phyloP scores from a whole-genome alignment of 495 filamentous ascomycete species.

The Acidiella bohemica region DNA sequence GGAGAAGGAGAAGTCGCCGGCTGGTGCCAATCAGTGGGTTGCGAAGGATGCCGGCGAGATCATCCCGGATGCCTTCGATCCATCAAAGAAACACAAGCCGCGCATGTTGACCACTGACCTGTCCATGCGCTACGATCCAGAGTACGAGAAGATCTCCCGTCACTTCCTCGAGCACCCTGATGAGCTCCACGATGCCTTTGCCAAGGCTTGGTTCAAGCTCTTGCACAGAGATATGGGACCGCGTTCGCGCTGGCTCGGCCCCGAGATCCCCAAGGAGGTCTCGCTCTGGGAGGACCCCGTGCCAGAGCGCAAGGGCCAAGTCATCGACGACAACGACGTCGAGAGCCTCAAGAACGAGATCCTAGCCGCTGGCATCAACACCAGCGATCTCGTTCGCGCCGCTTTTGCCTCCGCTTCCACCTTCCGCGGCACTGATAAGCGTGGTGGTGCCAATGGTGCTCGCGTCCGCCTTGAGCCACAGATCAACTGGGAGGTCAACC shows the following conservation, averaged over 20 bases:
- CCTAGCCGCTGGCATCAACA: constrained; percentile 40
- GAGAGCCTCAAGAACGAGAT: constrained; percentile 50
- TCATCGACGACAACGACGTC: constrained; percentile 46
- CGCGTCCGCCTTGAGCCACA: constrained; percentile 59
- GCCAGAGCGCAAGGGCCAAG: constrained; percentile 39
- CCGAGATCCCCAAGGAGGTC: constrained; percentile 50
- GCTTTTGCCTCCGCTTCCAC: constrained; percentile 60
- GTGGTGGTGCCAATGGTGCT: constrained; percentile 60
- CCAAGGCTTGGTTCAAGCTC: constrained; percentile 66
- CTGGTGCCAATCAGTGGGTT: constrained; percentile 58
- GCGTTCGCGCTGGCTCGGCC: constrained; percentile 50
- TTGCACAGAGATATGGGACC: constrained; percentile 63
- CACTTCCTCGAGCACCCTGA: constrained; percentile 51
- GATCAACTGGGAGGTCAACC: constrained; percentile 55
- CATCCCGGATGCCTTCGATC: constrained; percentile 55
- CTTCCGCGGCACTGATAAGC: constrained; percentile 64
- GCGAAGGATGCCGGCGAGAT: constrained; percentile 50
- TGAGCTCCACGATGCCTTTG: constrained; percentile 50
- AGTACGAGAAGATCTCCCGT: constrained; percentile 59
- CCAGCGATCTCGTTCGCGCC: constrained; percentile 42
- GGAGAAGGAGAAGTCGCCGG: constrained; percentile 59
- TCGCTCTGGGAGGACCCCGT: constrained; percentile 55
- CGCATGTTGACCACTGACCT: constrained; percentile 59
- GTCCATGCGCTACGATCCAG: constrained; percentile 52
- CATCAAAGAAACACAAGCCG: constrained; percentile 50